Evolutionary conservation across 257 asterid genomes (phyloP), one percentile per base, ranked within the genome.

Genomic region (Ilex aquifolium): DNA sequence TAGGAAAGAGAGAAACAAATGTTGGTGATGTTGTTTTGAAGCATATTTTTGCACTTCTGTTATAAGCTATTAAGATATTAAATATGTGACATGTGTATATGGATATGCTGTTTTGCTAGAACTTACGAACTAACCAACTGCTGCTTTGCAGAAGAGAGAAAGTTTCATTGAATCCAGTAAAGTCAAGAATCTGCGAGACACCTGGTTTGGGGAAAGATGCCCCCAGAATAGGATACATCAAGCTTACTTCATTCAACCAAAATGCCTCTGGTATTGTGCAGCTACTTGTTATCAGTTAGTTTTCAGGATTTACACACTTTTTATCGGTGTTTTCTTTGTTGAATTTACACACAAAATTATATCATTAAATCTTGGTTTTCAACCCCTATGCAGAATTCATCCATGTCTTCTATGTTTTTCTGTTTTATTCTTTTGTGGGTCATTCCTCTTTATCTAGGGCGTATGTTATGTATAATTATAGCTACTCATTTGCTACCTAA

Each of bases 181-280:
- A 85, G 84, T 87, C 99, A 15, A 82, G 83, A 69, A 70, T 93
- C 76, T 93, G 99, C 84, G 77, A 77, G 77, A 62, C 76, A 67
- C 72, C 94, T 63, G 83, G 87, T 39, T 62, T 60, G 54, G 95
- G 85, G 58, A 76, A 79, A 39, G 88, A 87, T 61, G 83, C 84
- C 57, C 81, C 83, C 63, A 80, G 72, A 73, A 68, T 93, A 64
- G 99, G 99, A 77, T 93, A 93, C 67, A 90, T 93, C 78, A 93
- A 93, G 74, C 79, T 93, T 59, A 81, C 95, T 57, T 77, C 97
- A 69, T 93, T 93, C 91, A 93, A 82, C 74, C 95, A 90, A 81
- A 93, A 93, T 66, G 95, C 97, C 59, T 90, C 99, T 59, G 97
- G 99, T 93, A 85, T 59, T 17, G 14, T 40, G 13, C 29, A 51